Conservation (phyloP, 192 early-diverging fungal species). For the Polychytrium aggregatum region DNA sequence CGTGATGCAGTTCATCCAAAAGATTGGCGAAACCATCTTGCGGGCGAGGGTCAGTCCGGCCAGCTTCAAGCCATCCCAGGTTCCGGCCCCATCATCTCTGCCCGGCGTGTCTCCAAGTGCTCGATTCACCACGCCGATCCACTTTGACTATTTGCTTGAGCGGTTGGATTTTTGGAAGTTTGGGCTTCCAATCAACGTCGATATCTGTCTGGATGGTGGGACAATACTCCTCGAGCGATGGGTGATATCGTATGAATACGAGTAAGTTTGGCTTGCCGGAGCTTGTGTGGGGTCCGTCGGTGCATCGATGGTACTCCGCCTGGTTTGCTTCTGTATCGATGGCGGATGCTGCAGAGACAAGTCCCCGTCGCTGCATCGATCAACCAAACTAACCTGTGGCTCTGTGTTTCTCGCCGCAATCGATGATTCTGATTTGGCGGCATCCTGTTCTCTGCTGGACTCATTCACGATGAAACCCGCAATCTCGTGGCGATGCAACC, state of each 20-base stretch:
- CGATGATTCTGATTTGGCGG: not conserved
- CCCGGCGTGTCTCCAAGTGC: not conserved
- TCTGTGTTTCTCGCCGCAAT: constrained; percentile 1
- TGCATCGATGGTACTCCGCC: too few species aligned
- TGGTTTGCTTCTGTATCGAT: too few species aligned
- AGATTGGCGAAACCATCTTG: constrained; percentile 22
- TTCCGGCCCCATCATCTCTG: not conserved
- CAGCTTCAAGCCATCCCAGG: not conserved
- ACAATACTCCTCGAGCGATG: constrained; percentile 32
- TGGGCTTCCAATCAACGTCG: constrained; percentile 28
- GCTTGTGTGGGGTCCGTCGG: too few species aligned
- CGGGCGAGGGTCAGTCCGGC: constrained; percentile 9
- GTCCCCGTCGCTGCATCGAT: not conserved
- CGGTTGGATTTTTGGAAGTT: constrained; percentile 29
- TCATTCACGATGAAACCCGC: too few species aligned
- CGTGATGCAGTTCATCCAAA: constrained; percentile 28
- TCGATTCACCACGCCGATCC: not conserved
- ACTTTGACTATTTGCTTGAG: constrained; percentile 2
- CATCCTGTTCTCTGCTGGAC: too few species aligned
- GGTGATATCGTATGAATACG: constrained; percentile 28
- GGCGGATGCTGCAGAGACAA: too few species aligned
- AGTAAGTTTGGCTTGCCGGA: too few species aligned
- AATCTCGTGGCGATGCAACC: too few species aligned
- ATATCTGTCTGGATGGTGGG: constrained; percentile 15
- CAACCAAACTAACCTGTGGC: constrained; percentile 2